Base-by-base conservation (phyloP, 371 early-diverging fungal species). In the Mucor irregularis region DNA sequence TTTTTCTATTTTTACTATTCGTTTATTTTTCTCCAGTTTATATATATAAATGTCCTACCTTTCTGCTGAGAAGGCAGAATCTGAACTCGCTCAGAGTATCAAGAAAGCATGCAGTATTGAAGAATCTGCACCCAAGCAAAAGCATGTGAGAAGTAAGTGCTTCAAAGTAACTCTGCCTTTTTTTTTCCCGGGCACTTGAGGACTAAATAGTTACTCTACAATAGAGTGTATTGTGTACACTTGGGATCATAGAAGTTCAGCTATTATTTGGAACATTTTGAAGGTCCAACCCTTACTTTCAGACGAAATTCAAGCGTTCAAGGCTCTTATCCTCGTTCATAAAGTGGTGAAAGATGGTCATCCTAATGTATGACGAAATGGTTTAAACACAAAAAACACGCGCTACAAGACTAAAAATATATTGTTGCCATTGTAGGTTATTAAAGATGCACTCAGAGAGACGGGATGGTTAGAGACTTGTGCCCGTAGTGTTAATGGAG, bases 111-210 rank as follows among this genome's bases (percentile, higher is more conserved):
- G 92, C 13, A 87, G 85, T 45, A 57, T 78, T 24, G 97, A 96
- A 43, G 97, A 98, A 71, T 85, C 90, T 11, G 92, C 98, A 11
- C 98, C 98, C 53, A 98, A 98, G 73, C 96, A 96, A 68, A 98
- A 98, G 76, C 98, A 98, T 73, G 97, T 97, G 42, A 73, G 92
- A 77, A 88, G 89, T 87, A 85, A 64, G 84, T 71, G 24, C 16
- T 19, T 40, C 13, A n/a, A n/a, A n/a, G n/a, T n/a, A n/a, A n/a
- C n/a, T n/a, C 30, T 29, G 33, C 14, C 37, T 34, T 43, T 37
- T 22, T 46, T 57, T 33, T 26, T 17, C 51, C 31, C 43, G 53
- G n/a, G n/a, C n/a, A n/a, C n/a, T n/a, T n/a, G n/a, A n/a, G 53
- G 33, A 17, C 19, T n/a, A 19, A 31, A 7, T 14, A 38, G 13